Evolutionary conservation across 2,329 filamentous ascomycete species (phyloP).

Genomic region (Colletotrichum sp.): DNA sequence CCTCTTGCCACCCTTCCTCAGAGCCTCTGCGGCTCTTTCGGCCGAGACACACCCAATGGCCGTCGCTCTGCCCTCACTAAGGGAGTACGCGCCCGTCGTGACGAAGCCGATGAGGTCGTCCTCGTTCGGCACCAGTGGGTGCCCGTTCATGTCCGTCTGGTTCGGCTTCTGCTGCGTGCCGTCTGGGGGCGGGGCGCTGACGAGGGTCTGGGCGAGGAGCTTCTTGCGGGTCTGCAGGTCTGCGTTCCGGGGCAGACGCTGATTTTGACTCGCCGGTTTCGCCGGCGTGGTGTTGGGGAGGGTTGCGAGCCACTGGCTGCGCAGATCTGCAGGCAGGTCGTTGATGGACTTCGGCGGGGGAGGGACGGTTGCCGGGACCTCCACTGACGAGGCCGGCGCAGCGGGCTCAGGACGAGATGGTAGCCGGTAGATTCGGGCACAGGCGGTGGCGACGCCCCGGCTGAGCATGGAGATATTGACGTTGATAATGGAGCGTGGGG

Average conservation of each 20-base stretch:
- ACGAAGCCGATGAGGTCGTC: constrained; percentile 88
- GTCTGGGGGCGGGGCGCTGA: constrained; percentile 35
- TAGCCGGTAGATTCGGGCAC: constrained; percentile 86
- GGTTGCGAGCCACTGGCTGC: constrained; percentile 73
- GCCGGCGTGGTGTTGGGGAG: constrained; percentile 30
- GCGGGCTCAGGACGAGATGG: constrained; percentile 47
- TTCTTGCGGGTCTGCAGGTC: constrained; percentile 44
- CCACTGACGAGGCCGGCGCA: constrained; percentile 36
- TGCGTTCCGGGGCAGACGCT: constrained; percentile 26
- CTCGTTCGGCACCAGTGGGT: constrained; percentile 73
- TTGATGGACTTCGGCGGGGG: constrained; percentile 21
- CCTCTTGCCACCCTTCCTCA: constrained; percentile 24
- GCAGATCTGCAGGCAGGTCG: constrained; percentile 53
- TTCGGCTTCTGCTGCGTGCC: constrained; percentile 35
- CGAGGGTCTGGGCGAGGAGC: constrained; percentile 52
- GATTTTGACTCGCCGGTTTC: constrained; percentile 21
- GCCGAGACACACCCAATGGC: constrained; percentile 76
- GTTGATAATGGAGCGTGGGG: constrained; percentile 53
- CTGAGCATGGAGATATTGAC: constrained; percentile 70
- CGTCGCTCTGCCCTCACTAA: constrained; percentile 75
- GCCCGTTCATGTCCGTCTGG: constrained; percentile 46
- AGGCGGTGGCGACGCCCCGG: constrained; percentile 72
- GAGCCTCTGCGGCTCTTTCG: constrained; percentile 55
- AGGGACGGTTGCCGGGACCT: constrained; percentile 51
- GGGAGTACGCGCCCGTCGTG: constrained; percentile 82